Evolutionary conservation across 225 moss, liverwort and hornwort genomes (phyloP), one percentile per base, ranked within the genome.

Genomic region (Physcomitrellopsis africana): DNA sequence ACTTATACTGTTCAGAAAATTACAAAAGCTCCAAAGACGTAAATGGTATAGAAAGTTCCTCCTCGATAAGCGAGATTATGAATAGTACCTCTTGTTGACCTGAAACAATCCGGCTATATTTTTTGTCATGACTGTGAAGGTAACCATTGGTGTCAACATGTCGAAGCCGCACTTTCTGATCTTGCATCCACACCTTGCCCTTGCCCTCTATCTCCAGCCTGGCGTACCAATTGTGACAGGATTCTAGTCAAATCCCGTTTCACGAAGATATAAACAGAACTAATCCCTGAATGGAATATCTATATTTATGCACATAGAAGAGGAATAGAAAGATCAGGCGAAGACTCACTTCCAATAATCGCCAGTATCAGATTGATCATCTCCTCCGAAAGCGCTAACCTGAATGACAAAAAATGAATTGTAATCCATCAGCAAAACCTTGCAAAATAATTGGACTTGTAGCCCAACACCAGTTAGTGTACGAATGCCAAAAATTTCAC

Each of bases 371-470:
- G 81, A 84, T 73, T 92, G 84, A 32, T 85, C 86, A 14, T 89
- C 85, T 70, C 89, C 86, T 78, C 99, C 99, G 75, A 99, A 99
- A 42, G 95, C 95, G 74, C 99, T 99, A 18, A 99, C 99, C 97
- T 97, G 91, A 32, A 89, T 58, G 62, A 67, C 74, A 65, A 47
- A 10, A 51, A 76, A 51, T 67, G 19, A 47, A 63, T 9, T 62
- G 41, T 5, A 76, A 70, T 41, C 65, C 53, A 60, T 74, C 70
- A 77, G 65, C 76, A 52, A 73, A 20, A n/a, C 22, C 51, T 11
- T 32, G 15, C 64, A 70, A 70, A 61, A 47, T 16, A 60, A 43
- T 20, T 62, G 55, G 16, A 15, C 49, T 12, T 54, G 42, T 51
- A 52, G 48, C 43, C 43, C 55, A 55, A 23, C 1, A 26, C 14